Conservation (phyloP, 2,329 filamentous ascomycete genomes). For the Hortaea werneckii region DNA sequence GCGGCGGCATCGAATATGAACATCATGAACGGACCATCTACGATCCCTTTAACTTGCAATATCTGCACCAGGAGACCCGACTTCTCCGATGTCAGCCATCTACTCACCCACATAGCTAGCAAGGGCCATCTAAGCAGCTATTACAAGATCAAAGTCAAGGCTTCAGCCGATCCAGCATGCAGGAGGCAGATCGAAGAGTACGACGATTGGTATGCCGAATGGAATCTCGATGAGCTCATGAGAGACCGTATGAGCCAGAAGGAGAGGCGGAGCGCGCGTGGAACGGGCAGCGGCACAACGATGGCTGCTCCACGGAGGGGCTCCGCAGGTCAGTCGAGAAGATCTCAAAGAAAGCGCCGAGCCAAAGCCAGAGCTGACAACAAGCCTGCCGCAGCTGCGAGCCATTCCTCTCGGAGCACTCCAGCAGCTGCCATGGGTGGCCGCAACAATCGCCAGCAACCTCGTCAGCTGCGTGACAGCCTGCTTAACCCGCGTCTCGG, state of each 20-base stretch:
- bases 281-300: not conserved
- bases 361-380: not conserved
- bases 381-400: too few relatives aligned
- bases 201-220: conserved; percentile 65
- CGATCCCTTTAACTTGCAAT: conserved; percentile 58
- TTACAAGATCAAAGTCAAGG: conserved; percentile 69
- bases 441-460: not conserved
- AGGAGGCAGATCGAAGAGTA: conserved; percentile 55
- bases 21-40: not conserved
- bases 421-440: conserved; percentile 6
- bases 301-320: conserved; percentile 7
- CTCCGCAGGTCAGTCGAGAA: conserved; percentile 10
- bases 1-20: not conserved
- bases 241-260: conserved; percentile 70
- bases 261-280: conserved; percentile 38
- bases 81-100: conserved; percentile 85
- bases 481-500: conserved; percentile 23
- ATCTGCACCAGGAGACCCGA: conserved; percentile 70
- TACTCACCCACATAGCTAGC: conserved; percentile 84
- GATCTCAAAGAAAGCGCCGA: not conserved
- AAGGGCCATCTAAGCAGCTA: conserved; percentile 83
- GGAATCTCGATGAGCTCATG: conserved; percentile 63
- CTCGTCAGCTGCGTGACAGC: conserved; percentile 15
- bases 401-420: conserved; percentile 15
- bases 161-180: conserved; percentile 49